phyloP scores from a whole-genome alignment of 2,329 filamentous ascomycete genomes.

The Penicillium digitatum region DNA sequence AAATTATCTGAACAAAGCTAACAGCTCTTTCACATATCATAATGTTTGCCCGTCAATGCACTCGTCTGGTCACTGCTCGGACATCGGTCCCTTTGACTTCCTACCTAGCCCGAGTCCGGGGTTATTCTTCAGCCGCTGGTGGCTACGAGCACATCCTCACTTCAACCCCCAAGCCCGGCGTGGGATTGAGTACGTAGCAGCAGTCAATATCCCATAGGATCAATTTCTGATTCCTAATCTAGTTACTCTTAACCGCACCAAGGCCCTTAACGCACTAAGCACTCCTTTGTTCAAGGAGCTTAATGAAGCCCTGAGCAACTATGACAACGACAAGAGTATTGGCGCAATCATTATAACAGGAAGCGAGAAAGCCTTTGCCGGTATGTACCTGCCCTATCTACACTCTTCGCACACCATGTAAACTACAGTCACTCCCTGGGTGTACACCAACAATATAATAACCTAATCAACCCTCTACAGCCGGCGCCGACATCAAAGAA shows the following conservation, averaged over 20 bases:
- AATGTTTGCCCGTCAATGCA: constrained; percentile 47
- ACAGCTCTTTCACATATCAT: constrained; percentile 5
- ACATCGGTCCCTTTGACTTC: constrained; percentile 39
- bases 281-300: constrained; percentile 88
- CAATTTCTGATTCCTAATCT: neutral
- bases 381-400: constrained; percentile 30
- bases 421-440: neutral
- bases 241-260: constrained; percentile 93
- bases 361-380: constrained; percentile 80
- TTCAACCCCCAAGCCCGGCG: constrained; percentile 78
- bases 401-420: no score
- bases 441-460: neutral
- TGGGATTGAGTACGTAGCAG: constrained; percentile 68
- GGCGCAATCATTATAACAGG: constrained; percentile 82
- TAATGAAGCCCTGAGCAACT: constrained; percentile 68
- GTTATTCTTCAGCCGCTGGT: constrained; percentile 43
- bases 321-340: constrained; percentile 66
- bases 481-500: constrained; percentile 97
- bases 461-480: constrained; percentile 35
- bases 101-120: constrained; percentile 34
- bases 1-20: neutral
- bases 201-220: neutral
- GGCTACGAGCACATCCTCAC: constrained; percentile 78
- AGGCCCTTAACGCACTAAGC: constrained; percentile 89
- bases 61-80: constrained; percentile 59